These are phyloP conservation scores for Talaromyces thailandensis DNA, from an alignment of 495 filamentous ascomycete genomes.

Conservation along the genomic window DNA sequence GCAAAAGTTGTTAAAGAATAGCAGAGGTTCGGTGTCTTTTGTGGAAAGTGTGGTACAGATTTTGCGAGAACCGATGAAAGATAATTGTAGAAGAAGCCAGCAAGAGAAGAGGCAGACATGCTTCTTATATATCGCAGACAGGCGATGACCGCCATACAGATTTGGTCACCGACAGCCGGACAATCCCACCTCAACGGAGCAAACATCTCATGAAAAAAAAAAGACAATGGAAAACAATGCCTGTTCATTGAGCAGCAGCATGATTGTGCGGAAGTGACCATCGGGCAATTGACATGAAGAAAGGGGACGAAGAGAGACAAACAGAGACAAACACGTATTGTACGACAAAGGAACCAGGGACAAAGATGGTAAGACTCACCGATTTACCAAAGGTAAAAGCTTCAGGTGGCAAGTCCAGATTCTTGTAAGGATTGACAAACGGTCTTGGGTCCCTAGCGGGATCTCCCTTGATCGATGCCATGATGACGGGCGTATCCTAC, in stretches of 20 bases:
- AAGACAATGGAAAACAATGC: not conserved
- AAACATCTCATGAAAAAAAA: not conserved
- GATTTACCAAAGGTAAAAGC: slow-evolving; percentile 16
- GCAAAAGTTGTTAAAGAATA: not conserved
- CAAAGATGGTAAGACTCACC: slow-evolving; percentile 13
- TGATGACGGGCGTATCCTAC: not conserved
- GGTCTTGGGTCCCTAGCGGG: slow-evolving; percentile 5
- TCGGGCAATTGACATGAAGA: not conserved
- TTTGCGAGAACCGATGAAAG: not conserved
- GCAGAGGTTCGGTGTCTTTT: not conserved
- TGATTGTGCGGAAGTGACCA: not conserved
- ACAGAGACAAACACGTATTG: not conserved
- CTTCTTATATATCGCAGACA: not conserved
- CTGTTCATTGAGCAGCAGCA: not conserved
- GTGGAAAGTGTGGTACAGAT: not conserved
- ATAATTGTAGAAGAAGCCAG: not conserved
- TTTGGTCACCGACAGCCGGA: not conserved
- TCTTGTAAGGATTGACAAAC: slow-evolving; percentile 15
- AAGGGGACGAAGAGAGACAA: slow-evolving; percentile 5
- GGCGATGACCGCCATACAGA: not conserved
- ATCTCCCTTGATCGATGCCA: slow-evolving; percentile 3
- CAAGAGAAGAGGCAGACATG: not conserved
- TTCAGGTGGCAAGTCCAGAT: slow-evolving; percentile 19
- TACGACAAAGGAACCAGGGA: not conserved
- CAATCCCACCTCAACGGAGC: not conserved